Base-by-base conservation (phyloP, 495 filamentous ascomycete genomes). In the Penicillium lagena region DNA sequence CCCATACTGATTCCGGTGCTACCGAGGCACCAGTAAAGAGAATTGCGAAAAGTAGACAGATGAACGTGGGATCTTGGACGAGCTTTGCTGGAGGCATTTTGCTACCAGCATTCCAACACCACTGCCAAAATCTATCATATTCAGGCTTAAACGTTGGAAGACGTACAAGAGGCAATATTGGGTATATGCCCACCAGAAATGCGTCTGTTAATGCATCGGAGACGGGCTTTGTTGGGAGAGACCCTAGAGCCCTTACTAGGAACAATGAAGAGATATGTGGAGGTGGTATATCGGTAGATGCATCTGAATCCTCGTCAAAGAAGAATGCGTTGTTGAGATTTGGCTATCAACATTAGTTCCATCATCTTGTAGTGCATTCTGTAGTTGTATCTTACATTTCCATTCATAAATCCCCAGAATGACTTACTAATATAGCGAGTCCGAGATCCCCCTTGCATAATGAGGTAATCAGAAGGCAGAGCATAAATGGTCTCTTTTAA, bases 41-140 rank as follows among this genome's bases (percentile, higher is more conserved):
- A 0, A 57, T 32, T 6, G 54, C 54, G 35, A 49, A 57, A 10
- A 57, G 40, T 17, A 55, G 43, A 28, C 51, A 50, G 37, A 47
- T 32, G 17, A 50, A 55, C 7, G 54, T 57, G 7, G 54, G 54
- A 35, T 57, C 48, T 11, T 55, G 31, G 14, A 48, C 12, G 7
- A 60, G 9, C 15, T 42, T 46, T 4, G n/a, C 9, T 7, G 52
- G 45, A 28, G 40, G 42, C 7, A 35, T 7, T 12, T 13, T 13
- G 12, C 31, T 31, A 13, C 29, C 48, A 4, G 17, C 17, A 40
- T 49, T 39, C 2, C 28, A 22, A 32, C 44, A 50, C 39, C 46
- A 55, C 22, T 46, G 22, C 56, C 54, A 60, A 39, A 60, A 54
- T 0, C 29, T 36, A 27, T 50, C 47, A 28, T 54, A 57, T 2